Conservation (phyloP, 2,329 filamentous ascomycete species). For the Ophiostoma perfectum region DNA sequence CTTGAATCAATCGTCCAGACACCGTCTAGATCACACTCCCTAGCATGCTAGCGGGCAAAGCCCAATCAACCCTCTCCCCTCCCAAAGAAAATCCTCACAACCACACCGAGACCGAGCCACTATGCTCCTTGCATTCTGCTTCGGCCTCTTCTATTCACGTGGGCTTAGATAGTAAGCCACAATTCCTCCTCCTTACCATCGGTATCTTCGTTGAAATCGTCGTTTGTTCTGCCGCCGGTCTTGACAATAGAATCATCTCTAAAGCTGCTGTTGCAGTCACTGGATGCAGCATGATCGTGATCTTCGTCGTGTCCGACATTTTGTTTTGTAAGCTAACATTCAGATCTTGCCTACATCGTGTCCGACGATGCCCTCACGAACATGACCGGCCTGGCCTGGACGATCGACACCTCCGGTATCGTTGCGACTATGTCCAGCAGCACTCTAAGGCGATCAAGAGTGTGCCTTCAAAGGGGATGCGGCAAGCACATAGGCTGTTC, state of each 20-base stretch:
- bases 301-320: neutral
- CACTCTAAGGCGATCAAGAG: too few relatives aligned
- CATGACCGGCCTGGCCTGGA: slow-evolving; percentile 19
- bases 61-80: too few relatives aligned
- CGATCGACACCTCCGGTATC: slow-evolving; percentile 17
- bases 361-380: slow-evolving; percentile 1
- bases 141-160: slow-evolving; percentile 7
- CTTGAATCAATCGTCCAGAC: too few relatives aligned
- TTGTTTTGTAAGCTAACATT: neutral
- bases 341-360: slow-evolving; percentile 19
- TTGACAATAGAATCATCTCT: neutral
- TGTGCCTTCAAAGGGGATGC: too few relatives aligned
- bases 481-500: too few relatives aligned
- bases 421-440: too few relatives aligned
- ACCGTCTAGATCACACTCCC: too few relatives aligned
- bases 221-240: neutral
- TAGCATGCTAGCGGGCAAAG: too few relatives aligned
- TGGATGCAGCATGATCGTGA: too few relatives aligned
- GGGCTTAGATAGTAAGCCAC: slow-evolving; percentile 2
- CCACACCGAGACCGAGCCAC: neutral
- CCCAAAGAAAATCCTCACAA: too few relatives aligned
- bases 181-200: too few relatives aligned
- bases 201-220: too few relatives aligned
- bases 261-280: neutral
- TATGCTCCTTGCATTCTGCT: neutral